phyloP scores from a whole-genome alignment of 106 monocot species.

The Ottelia alismoides region DNA sequence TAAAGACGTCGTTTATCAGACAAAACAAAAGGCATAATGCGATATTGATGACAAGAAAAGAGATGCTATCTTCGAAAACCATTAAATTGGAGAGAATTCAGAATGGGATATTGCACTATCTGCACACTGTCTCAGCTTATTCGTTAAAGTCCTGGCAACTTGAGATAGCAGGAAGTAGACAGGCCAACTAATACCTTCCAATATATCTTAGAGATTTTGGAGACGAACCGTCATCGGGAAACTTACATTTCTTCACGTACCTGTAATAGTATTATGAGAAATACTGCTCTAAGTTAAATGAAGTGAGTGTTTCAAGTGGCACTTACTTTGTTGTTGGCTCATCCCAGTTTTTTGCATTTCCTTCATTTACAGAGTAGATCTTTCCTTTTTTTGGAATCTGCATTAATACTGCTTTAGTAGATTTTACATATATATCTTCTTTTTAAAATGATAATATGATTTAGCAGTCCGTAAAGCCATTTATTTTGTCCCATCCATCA shows the following conservation, averaged over 20 bases:
- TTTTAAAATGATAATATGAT: too few species aligned
- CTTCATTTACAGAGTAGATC: slow-evolving; percentile 98
- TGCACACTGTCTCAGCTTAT: not conserved
- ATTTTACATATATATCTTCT: too few species aligned
- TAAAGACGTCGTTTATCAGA: too few species aligned
- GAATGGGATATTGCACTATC: not conserved
- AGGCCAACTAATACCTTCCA: slow-evolving; percentile 56
- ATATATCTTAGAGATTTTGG: slow-evolving; percentile 94
- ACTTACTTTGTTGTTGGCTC: slow-evolving; percentile 75
- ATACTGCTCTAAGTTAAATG: not conserved
- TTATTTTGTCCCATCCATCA: too few species aligned
- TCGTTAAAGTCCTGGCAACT: not conserved
- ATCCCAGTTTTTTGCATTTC: slow-evolving; percentile 99
- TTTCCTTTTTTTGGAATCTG: slow-evolving; percentile 97
- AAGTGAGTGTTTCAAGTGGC: not conserved
- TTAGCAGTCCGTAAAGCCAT: too few species aligned
- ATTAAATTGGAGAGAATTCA: not conserved
- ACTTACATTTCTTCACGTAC: slow-evolving; percentile 94
- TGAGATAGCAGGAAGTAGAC: not conserved
- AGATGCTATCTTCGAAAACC: too few species aligned
- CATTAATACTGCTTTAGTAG: too few species aligned
- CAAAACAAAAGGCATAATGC: too few species aligned
- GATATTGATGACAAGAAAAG: too few species aligned
- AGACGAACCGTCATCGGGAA: slow-evolving; percentile 74
- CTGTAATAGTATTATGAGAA: slow-evolving; percentile 19